Percentiles rank a stretch among this genome's conserved stretches.
These are phyloP conservation scores for Leishmania aethiopica DNA, from an alignment of 208 protist species.

Conservation along the genomic window DNA sequence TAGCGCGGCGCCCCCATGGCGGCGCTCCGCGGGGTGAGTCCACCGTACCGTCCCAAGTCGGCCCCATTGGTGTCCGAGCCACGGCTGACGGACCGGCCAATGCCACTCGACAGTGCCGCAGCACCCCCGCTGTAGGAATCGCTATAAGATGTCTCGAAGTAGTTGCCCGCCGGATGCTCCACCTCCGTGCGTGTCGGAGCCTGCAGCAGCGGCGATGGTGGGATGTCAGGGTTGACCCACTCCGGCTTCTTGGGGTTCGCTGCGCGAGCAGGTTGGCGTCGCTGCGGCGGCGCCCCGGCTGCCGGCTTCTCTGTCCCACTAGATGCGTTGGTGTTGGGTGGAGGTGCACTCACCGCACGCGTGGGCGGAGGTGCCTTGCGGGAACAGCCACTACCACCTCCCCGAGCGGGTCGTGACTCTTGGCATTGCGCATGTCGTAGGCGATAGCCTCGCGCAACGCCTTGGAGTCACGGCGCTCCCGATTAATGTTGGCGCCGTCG, in stretches of 20 bases:
- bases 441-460: conserved; percentile 85
- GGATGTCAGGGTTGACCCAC: conserved; percentile 47
- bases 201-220: conserved; percentile 2
- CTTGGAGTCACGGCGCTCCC: conserved; percentile 66
- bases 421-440: conserved; percentile 80
- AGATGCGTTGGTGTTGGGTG: neutral
- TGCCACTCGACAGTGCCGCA: conserved; percentile 1
- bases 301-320: neutral
- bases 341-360: conserved; percentile 21
- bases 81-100: conserved; percentile 7
- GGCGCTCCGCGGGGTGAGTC: conserved; percentile 25
- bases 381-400: conserved; percentile 83
- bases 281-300: conserved; percentile 1
- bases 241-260: conserved; percentile 28
- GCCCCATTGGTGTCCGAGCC: conserved; percentile 11
- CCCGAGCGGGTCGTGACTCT: conserved; percentile 74
- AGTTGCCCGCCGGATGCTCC: neutral
- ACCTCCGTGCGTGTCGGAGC: neutral
- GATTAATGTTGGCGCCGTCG: conserved; percentile 15
- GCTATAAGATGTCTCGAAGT: conserved; percentile 3
- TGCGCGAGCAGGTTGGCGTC: conserved; percentile 8
- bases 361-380: conserved; percentile 68
- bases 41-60: conserved; percentile 23
- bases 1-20: conserved; percentile 25
- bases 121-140: conserved; percentile 2